Base-by-base conservation (phyloP, 78 protist genomes). In the Monosiga brevicollis region DNA sequence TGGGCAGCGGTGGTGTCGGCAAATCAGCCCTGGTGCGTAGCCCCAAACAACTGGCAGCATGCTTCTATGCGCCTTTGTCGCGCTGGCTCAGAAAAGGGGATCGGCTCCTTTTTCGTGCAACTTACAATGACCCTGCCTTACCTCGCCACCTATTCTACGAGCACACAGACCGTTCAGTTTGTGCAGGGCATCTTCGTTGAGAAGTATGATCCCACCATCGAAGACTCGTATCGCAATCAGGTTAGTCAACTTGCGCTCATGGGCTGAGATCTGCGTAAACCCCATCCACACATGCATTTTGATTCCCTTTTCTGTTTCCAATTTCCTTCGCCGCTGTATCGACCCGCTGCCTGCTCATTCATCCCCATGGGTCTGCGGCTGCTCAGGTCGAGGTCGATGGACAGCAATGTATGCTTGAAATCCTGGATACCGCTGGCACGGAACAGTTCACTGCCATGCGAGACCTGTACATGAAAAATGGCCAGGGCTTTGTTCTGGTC, bases 201-300 rank as follows among this genome's bases (percentile, higher is more conserved):
- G 40, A 84, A 90, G 76, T 97, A 96, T 43, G 98, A 97, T 72
- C 98, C 98, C n/a, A 95, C 98, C 43, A 96, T 96, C 36, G 98
- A 95, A 72, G 99, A 98, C 76, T 42, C 88, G 6, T 96, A 98
- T 83, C 74, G 97, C 35, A 95, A 95, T 87, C 98, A 96, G 88
- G 84, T 86, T 25, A 49, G 62, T 15, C 6, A 49, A 15, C 62
- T 49, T 49, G 15, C 6, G 15, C 62, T 49, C 62, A 6, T 49
- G n/a, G n/a, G n/a, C n/a, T n/a, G n/a, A n/a, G n/a, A n/a, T n/a
- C n/a, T n/a, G n/a, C n/a, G n/a, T n/a, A n/a, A n/a, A n/a, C n/a
- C n/a, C 15, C 62, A 15, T 49, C 62, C 29, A 6, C 15, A 49
- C 62, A 6, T 49, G 29, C 62, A 15, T 49, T 15, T 49, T 15